Percentiles rank a stretch among this genome's conserved stretches.
Conservation (phyloP, 2,329 filamentous ascomycete species). For the Coniochaeta ligniaria region DNA sequence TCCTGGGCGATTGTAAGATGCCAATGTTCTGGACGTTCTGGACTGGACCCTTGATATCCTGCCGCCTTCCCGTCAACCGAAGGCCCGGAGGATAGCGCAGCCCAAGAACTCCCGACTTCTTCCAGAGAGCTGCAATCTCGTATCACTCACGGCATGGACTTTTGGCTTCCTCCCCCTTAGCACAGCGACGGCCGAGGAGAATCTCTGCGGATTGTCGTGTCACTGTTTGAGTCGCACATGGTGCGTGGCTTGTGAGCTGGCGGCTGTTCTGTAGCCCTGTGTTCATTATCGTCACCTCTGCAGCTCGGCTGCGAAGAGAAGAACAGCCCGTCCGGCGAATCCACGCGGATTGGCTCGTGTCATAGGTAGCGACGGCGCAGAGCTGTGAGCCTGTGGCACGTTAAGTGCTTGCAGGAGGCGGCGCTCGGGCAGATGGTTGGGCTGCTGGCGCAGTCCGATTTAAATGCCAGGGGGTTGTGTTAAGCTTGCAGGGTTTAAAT, state of each 20-base stretch:
- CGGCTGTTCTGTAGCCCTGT: background rate
- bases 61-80: background rate
- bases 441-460: background rate
- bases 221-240: background rate
- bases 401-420: constrained; percentile 1
- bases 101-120: background rate
- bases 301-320: background rate
- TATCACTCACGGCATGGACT: background rate
- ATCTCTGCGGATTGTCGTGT: background rate
- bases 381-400: background rate
- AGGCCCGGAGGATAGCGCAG: background rate
- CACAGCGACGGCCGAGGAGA: background rate
- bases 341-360: background rate
- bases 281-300: background rate
- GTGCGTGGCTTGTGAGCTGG: background rate
- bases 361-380: background rate
- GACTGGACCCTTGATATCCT: background rate
- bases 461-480: background rate
- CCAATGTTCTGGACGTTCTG: background rate
- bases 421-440: background rate
- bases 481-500: background rate
- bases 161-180: background rate
- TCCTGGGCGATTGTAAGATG: background rate
- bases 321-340: background rate
- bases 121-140: background rate